phyloP scores from a whole-genome alignment of 805 yeast genomes.

The Pichia pseudocactophila region DNA sequence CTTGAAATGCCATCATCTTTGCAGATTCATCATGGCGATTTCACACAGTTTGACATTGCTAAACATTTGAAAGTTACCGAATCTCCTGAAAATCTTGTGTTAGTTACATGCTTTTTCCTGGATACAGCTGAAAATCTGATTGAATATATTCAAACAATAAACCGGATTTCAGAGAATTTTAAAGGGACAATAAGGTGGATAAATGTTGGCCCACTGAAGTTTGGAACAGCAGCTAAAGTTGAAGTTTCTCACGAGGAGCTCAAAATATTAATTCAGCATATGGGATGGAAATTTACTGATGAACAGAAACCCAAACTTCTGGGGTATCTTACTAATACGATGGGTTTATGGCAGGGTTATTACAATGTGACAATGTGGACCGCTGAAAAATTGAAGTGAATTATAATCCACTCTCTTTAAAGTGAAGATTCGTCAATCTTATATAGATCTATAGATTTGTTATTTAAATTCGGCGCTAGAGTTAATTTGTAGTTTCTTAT shows the following conservation, averaged over 20 bases:
- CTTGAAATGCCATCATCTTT: conserved; percentile 39
- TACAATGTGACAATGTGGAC: conserved; percentile 60
- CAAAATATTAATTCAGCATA: conserved; percentile 34
- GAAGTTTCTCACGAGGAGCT: conserved; percentile 73
- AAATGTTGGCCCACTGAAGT: conserved; percentile 86
- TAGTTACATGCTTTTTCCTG: conserved; percentile 68
- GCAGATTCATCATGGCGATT: conserved; percentile 49
- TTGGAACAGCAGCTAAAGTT: conserved; percentile 75
- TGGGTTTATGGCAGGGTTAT: conserved; percentile 70
- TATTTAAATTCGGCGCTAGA: conserved; percentile 23
- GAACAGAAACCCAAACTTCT: conserved; percentile 31
- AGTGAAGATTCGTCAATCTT: neutral
- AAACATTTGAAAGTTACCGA: conserved; percentile 10
- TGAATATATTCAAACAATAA: conserved; percentile 62
- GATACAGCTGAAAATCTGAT: conserved; percentile 89
- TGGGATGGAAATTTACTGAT: conserved; percentile 56
- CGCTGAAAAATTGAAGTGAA: conserved; percentile 15
- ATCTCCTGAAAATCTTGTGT: conserved; percentile 37
- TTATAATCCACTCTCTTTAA: neutral
- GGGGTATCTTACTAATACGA: conserved; percentile 59
- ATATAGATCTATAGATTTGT: neutral
- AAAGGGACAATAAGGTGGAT: conserved; percentile 57
- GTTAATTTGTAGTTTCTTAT: conserved; percentile 84
- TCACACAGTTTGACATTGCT: conserved; percentile 40
- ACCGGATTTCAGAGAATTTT: conserved; percentile 28